Evolutionary conservation across 257 asterid species (phyloP).

Genomic region (Lavandula angustifolia): DNA sequence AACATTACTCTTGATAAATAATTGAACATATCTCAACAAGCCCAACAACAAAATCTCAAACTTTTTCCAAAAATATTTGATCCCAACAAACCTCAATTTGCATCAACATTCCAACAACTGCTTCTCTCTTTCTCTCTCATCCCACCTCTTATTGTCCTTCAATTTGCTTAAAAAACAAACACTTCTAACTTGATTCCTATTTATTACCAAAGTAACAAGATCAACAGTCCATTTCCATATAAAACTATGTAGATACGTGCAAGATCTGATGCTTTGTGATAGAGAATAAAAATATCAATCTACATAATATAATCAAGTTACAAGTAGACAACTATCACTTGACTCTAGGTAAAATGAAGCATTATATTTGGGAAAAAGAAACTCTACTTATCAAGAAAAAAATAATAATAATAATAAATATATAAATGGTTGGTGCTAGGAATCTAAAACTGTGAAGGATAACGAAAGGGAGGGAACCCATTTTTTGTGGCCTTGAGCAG

Average conservation of each 20-base stretch:
- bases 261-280: conserved; percentile 30
- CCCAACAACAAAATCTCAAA: conserved; percentile 24
- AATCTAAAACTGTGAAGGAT: conserved; percentile 45
- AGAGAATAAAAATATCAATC: conserved; percentile 21
- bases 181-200: neutral
- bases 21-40: neutral
- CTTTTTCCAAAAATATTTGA: conserved; percentile 31
- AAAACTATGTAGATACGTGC: conserved; percentile 10
- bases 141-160: conserved; percentile 1
- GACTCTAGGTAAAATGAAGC: neutral
- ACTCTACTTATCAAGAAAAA: conserved; percentile 24
- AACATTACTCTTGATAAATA: too few species aligned
- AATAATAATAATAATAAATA: conserved; percentile 1
- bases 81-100: conserved; percentile 36
- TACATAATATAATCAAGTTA: conserved; percentile 18
- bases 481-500: conserved; percentile 65
- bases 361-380: conserved; percentile 18
- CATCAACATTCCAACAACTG: conserved; percentile 29
- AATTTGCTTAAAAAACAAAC: neutral
- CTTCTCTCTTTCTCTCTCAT: neutral
- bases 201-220: neutral
- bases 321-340: conserved; percentile 12
- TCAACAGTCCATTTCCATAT: conserved; percentile 16
- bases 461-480: conserved; percentile 56
- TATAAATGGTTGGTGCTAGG: conserved; percentile 36